Base-by-base conservation (phyloP, 1,139 yeast genomes). In the Suhomyces yuchorum region DNA sequence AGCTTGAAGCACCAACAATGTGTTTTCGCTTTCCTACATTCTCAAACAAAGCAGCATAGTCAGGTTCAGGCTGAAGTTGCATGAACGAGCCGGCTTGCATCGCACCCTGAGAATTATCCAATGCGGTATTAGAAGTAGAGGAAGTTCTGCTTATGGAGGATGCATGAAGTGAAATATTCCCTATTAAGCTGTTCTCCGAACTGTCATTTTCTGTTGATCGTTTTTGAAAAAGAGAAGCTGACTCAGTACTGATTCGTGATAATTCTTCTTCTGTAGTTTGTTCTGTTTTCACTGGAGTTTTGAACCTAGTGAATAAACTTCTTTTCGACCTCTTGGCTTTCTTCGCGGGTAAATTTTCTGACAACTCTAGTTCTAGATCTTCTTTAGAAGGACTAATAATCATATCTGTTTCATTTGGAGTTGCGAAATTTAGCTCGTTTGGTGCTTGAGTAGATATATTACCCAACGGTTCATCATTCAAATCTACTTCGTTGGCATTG, bases 41-140 rank as follows among this genome's bases (percentile, higher is more conserved):
- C 50, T 73, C 73, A 55, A 75, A 75, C 26, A 75, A 64, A 3
- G 79, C 78, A 2, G 74, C 78, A 55, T 75, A 75, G 56, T 75
- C 77, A 1, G 79, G 79, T 46, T 69, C 75, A 26, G 50, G 42
- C 18, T 44, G 50, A 34, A 47, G 40, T 22, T 40, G 51, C 23
- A 20, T 37, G 15, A 22, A 42, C 37, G 47, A 28, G 43, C 47
- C 46, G 37, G 50, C 53, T 5, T 61, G 58, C 33, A 47, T 51
- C 17, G 51, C 52, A 45, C 57, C 61, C 3, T 55, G 46, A 11
- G 48, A 37, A 2, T 48, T 18, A 20, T 53, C 54, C 12, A 50
- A 50, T 15, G 49, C 49, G n/a, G 51, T 52, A 12, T 56, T 53
- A 23, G 55, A 55, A 24, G 65, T 60, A 1, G 55, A 49, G 3